phyloP scores from a whole-genome alignment of 371 early-diverging fungal species.

The Rhizopus microsporus region DNA sequence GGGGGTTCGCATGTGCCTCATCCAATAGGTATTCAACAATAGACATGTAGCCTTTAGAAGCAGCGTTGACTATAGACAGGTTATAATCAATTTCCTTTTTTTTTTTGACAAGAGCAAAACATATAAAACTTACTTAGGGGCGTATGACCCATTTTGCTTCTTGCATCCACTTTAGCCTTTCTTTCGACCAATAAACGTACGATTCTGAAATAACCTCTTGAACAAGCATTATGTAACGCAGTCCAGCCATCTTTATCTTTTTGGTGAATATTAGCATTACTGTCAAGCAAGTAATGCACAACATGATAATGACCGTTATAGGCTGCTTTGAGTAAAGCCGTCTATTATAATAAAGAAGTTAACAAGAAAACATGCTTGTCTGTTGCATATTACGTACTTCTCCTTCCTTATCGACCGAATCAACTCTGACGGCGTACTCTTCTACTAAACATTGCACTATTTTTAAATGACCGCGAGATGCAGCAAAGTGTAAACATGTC shows the following conservation, averaged over 20 bases:
- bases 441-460: constrained; percentile 69
- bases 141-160: constrained; percentile 71
- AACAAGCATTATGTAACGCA: constrained; percentile 79
- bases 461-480: constrained; percentile 70
- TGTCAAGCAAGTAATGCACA: constrained; percentile 63
- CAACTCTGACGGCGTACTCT: constrained; percentile 65
- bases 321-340: constrained; percentile 79
- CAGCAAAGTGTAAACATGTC: constrained; percentile 71
- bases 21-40: constrained; percentile 71
- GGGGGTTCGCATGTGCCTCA: constrained; percentile 64
- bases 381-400: constrained; percentile 53
- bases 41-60: constrained; percentile 68
- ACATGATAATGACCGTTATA: constrained; percentile 68
- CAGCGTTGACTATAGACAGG: constrained; percentile 66
- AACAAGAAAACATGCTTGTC: neutral
- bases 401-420: constrained; percentile 68
- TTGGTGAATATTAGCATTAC: constrained; percentile 66
- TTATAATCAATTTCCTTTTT: neutral
- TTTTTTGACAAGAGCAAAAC: neutral
- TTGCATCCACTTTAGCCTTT: constrained; percentile 63
- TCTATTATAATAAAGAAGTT: constrained; percentile 45
- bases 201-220: constrained; percentile 62
- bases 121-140: constrained; percentile 66
- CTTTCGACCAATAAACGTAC: constrained; percentile 61
- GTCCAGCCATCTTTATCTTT: constrained; percentile 88